Evolutionary conservation across 2,329 filamentous ascomycete genomes (phyloP).

Genomic region (Aspergillus sp.): DNA sequence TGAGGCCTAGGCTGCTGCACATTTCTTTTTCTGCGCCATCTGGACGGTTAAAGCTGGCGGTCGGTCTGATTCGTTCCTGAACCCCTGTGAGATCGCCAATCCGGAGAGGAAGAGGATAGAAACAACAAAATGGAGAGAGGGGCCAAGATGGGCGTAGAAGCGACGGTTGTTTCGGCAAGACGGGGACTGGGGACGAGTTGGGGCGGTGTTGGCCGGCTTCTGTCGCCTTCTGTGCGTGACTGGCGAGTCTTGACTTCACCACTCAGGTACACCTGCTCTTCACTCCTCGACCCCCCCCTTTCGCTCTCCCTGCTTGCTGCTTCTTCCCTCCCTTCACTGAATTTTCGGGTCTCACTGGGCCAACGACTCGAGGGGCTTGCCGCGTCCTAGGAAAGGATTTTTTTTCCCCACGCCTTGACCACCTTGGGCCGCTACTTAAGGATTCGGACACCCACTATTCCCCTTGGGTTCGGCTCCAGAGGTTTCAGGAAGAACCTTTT

Average conservation of each 20-base stretch:
- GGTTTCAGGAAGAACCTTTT: conserved; percentile 6
- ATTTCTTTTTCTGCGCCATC: conserved; percentile 7
- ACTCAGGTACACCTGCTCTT: not conserved
- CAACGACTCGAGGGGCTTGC: not conserved
- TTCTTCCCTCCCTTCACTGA: not conserved
- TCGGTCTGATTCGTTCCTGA: too few species aligned
- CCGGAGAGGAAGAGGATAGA: not conserved
- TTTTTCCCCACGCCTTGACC: not conserved
- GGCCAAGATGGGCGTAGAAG: not conserved
- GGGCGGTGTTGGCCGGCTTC: conserved; percentile 3
- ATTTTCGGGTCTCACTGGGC: not conserved
- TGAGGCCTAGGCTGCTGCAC: not conserved
- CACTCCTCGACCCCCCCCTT: conserved; percentile 1
- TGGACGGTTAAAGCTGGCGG: not conserved
- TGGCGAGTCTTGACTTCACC: conserved; percentile 16
- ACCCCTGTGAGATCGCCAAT: not conserved
- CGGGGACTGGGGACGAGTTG: not conserved
- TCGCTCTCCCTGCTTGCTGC: not conserved
- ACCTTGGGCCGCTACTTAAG: conserved; percentile 3
- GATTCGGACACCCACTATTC: conserved; percentile 5
- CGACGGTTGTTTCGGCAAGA: not conserved
- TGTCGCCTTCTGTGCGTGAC: conserved; percentile 8
- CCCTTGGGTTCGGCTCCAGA: conserved; percentile 11
- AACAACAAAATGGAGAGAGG: not conserved
- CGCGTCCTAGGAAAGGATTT: not conserved